Percentiles rank a stretch among this genome's conserved stretches.
Evolutionary conservation across 331 rosid genomes (phyloP).

Genomic region (Cydonia oblonga): DNA sequence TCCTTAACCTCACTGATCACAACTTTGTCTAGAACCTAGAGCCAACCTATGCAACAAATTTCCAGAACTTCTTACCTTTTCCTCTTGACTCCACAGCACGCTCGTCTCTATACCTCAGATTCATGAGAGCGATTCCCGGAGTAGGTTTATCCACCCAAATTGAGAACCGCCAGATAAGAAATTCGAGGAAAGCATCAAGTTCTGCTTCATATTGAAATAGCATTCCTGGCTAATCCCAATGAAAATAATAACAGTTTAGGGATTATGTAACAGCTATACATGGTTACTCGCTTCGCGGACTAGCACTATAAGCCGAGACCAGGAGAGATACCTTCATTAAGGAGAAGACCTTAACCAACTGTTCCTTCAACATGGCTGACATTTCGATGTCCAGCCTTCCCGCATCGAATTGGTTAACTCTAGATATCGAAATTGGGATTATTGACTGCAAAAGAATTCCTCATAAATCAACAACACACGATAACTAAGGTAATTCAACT

Average conservation of each 20-base stretch:
- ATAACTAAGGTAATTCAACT: not conserved
- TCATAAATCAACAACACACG: not conserved
- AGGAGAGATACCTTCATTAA: constrained; percentile 68
- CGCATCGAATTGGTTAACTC: constrained; percentile 97
- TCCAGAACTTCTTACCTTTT: constrained; percentile 48
- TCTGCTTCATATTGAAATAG: constrained; percentile 98
- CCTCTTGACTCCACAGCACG: constrained; percentile 63
- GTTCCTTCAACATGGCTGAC: constrained; percentile 98
- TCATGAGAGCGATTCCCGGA: constrained; percentile 92
- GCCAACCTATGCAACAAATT: constrained; percentile 1
- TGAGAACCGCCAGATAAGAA: constrained; percentile 97
- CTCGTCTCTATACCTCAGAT: constrained; percentile 86
- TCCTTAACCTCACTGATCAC: not conserved
- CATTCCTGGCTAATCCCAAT: constrained; percentile 99
- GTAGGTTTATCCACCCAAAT: constrained; percentile 99
- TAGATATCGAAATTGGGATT: constrained; percentile 77
- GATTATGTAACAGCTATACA: constrained; percentile 5
- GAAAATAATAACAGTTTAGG: constrained; percentile 28
- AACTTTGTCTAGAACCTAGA: not conserved
- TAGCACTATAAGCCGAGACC: not conserved
- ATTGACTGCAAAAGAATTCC: constrained; percentile 28
- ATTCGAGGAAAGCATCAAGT: constrained; percentile 96
- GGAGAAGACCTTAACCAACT: constrained; percentile 83
- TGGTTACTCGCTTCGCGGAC: not conserved
- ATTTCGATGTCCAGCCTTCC: constrained; percentile 88